phyloP scores from a whole-genome alignment of 2,329 filamentous ascomycete genomes.

The Phialemonium atrogriseum region DNA sequence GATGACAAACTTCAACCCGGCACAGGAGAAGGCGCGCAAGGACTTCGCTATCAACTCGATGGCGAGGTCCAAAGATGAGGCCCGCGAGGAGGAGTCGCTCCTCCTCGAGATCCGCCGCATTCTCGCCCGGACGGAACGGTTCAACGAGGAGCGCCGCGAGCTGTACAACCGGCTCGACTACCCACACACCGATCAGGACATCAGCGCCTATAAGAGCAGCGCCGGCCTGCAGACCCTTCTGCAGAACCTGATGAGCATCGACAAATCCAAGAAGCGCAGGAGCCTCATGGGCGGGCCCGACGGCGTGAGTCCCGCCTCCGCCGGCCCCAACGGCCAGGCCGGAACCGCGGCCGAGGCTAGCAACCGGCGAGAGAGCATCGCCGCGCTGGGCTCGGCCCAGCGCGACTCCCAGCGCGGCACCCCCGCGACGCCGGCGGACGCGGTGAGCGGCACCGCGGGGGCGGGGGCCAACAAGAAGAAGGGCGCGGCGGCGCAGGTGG shows the following conservation, averaged over 20 bases:
- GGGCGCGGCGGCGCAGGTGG: constrained; percentile 34
- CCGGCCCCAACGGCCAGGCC: constrained; percentile 23
- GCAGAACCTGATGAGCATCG: constrained; percentile 71
- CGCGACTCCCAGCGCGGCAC: constrained; percentile 32
- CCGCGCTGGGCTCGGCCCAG: constrained; percentile 31
- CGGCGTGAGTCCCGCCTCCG: constrained; percentile 35
- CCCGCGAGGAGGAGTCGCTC: constrained; percentile 83
- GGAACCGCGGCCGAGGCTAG: constrained; percentile 25
- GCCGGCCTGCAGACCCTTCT: constrained; percentile 72
- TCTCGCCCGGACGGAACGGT: constrained; percentile 72
- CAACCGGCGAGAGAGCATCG: constrained; percentile 45
- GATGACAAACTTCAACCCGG: constrained; percentile 79
- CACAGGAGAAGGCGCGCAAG: constrained; percentile 73
- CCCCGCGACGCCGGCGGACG: constrained; percentile 26
- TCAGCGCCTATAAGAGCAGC: constrained; percentile 71
- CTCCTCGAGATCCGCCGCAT: constrained; percentile 90
- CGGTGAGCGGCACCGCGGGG: constrained; percentile 10
- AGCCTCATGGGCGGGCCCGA: constrained; percentile 53
- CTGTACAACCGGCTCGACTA: constrained; percentile 82
- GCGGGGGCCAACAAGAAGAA: constrained; percentile 40
- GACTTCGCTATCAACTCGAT: constrained; percentile 75
- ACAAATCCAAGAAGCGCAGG: constrained; percentile 85
- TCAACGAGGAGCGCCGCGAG: constrained; percentile 82
- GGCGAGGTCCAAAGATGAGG: constrained; percentile 74
- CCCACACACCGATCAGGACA: constrained; percentile 61